These are phyloP conservation scores for Fragilaria radians DNA, from an alignment of 108 stramenopile genomes.

Conservation along the genomic window DNA sequence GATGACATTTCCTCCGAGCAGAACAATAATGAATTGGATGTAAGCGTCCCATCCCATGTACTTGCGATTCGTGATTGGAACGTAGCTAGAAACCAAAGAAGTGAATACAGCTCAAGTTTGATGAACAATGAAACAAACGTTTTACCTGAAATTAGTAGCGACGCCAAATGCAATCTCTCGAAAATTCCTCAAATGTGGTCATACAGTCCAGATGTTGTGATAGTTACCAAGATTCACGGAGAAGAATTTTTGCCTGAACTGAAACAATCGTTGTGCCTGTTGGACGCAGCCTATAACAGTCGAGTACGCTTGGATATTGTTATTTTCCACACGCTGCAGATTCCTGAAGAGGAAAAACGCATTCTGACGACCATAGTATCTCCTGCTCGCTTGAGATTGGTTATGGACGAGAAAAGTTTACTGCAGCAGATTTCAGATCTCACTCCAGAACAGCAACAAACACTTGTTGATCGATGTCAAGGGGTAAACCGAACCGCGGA, in stretches of 20 bases:
- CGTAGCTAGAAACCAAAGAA: too few species aligned
- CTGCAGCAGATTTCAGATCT: conserved; percentile 24
- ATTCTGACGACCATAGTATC: conserved; percentile 12
- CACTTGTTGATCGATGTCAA: conserved; percentile 21
- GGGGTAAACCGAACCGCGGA: not conserved
- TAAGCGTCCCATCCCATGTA: too few species aligned
- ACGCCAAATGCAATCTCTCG: too few species aligned
- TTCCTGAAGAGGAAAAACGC: conserved; percentile 11
- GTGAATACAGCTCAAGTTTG: too few species aligned
- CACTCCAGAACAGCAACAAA: not conserved
- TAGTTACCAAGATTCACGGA: conserved; percentile 43
- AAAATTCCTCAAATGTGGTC: too few species aligned
- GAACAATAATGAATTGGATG: too few species aligned
- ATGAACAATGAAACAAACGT: too few species aligned
- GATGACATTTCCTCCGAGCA: too few species aligned
- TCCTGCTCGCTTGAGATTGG: conserved; percentile 23
- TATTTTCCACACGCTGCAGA: conserved; percentile 26
- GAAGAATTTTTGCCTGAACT: conserved; percentile 9
- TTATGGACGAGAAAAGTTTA: conserved; percentile 29
- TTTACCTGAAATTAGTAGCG: too few species aligned
- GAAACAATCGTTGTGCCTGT: conserved; percentile 35
- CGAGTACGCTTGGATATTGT: conserved; percentile 31
- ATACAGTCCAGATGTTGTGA: too few species aligned
- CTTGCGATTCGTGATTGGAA: too few species aligned
- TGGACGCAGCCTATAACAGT: conserved; percentile 35